phyloP scores from a whole-genome alignment of 176 grass and related monocot genomes.

The Oryza rufipogon region DNA sequence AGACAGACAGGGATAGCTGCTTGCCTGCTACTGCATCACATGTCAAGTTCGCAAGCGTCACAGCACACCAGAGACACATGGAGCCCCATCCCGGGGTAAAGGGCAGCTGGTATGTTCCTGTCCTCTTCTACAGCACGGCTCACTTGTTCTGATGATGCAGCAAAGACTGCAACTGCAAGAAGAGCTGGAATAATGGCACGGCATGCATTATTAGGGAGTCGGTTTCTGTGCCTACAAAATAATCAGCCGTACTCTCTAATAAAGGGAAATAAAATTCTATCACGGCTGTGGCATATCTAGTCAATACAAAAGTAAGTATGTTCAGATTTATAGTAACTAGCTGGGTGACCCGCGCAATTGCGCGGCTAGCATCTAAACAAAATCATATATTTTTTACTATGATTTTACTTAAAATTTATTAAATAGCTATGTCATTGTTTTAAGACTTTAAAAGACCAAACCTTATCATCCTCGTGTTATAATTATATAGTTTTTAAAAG shows the following conservation, averaged over 20 bases:
- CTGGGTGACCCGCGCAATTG: no score
- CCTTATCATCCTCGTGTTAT: no score
- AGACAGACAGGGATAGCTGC: slow-evolving; percentile 3
- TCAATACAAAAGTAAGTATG: neutral
- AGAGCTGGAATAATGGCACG: neutral
- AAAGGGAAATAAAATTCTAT: neutral
- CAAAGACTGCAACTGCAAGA: neutral
- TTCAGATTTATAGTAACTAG: no score
- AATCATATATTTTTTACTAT: no score
- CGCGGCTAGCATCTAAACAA: no score
- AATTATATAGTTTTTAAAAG: no score
- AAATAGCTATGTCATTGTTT: no score
- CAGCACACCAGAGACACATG: slow-evolving; percentile 43
- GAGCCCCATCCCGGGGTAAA: neutral
- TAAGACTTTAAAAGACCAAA: no score
- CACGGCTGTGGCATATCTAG: neutral
- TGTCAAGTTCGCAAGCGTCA: slow-evolving; percentile 22
- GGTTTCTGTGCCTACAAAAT: neutral
- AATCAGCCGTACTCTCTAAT: neutral
- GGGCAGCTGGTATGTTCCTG: slow-evolving; percentile 14
- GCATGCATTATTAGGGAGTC: neutral
- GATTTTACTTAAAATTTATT: no score
- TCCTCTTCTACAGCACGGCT: slow-evolving; percentile 34
- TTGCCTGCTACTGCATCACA: slow-evolving; percentile 26
- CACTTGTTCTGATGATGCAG: neutral